Conservation (phyloP, 768 basidiomycete genomes). For the Mycena chlorophos region DNA sequence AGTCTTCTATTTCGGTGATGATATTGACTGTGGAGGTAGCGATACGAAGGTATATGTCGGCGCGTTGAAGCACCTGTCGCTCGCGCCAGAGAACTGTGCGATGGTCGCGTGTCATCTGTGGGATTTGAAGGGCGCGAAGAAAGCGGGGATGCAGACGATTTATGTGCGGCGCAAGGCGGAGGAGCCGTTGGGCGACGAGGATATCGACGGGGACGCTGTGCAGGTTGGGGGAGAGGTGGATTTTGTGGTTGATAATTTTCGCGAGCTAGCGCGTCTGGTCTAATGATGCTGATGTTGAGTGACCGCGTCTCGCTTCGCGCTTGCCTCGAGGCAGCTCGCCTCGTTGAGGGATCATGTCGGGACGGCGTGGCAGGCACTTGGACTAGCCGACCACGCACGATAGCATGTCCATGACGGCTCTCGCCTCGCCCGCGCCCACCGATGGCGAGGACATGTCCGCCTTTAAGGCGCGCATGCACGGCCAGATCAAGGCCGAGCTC, state of each 20-base stretch:
- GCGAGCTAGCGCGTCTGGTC: conserved; percentile 41
- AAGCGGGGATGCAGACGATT: conserved; percentile 55
- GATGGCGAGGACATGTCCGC: conserved; percentile 14
- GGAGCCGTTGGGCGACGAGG: conserved; percentile 28
- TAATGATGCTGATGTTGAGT: background rate
- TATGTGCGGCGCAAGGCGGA: conserved; percentile 57
- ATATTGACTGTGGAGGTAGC: conserved; percentile 28
- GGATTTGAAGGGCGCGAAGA: conserved; percentile 56
- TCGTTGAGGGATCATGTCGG: background rate
- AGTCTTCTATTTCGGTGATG: background rate
- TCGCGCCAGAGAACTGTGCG: conserved; percentile 51
- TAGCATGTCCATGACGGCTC: background rate
- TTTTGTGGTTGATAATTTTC: conserved; percentile 51
- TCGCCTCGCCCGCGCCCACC: background rate
- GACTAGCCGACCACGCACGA: background rate
- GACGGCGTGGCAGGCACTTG: background rate
- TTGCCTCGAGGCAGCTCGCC: conserved; percentile 3
- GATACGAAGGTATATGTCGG: conserved; percentile 53
- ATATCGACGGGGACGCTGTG: conserved; percentile 40
- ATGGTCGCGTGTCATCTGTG: conserved; percentile 67
- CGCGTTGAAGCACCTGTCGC: conserved; percentile 48
- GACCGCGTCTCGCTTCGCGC: conserved; percentile 9
- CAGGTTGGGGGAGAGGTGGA: conserved; percentile 61
- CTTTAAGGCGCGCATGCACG: conserved; percentile 19
- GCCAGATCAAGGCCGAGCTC: conserved; percentile 16